Evolutionary conservation across 2,329 filamentous ascomycete genomes (phyloP).

Genomic region (Alternaria dauci): DNA sequence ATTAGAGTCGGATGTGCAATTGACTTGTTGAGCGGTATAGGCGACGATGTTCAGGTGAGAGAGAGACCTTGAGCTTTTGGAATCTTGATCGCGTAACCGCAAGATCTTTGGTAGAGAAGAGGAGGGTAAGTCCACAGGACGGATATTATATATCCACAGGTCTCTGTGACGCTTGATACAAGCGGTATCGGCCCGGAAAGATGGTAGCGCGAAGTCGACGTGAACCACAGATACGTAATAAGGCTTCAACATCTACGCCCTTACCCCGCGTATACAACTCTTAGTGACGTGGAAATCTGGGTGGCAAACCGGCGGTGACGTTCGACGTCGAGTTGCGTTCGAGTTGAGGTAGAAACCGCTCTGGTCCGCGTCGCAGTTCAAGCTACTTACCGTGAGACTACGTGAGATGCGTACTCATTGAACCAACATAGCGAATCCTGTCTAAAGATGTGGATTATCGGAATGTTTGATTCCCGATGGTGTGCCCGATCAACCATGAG

Average conservation of each 20-base stretch:
- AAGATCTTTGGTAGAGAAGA: constrained; percentile 1
- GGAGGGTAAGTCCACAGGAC: background rate
- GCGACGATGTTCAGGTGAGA: constrained; percentile 15
- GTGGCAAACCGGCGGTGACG: constrained; percentile 6
- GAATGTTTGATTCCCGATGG: background rate
- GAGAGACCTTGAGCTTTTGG: constrained; percentile 4
- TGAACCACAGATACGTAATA: constrained; percentile 5
- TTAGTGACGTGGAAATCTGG: background rate
- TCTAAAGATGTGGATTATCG: background rate
- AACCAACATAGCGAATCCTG: background rate
- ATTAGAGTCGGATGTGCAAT: background rate
- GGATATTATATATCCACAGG: background rate
- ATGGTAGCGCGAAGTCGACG: background rate
- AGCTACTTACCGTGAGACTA: background rate
- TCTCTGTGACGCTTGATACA: constrained; percentile 2
- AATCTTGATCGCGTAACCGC: background rate
- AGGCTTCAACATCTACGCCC: background rate
- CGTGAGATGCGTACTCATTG: background rate
- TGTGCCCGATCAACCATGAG: background rate
- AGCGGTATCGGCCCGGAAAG: constrained; percentile 10
- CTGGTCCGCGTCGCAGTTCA: background rate
- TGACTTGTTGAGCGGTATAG: background rate
- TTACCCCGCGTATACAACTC: constrained; percentile 1
- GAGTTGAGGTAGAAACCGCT: background rate
- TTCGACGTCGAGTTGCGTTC: background rate